A percentile compares a stretch with the other conserved stretches of the same genome.
These are phyloP conservation scores for Fusarium scirpi DNA, from an alignment of 2,329 filamentous ascomycete genomes.

Conservation along the genomic window DNA sequence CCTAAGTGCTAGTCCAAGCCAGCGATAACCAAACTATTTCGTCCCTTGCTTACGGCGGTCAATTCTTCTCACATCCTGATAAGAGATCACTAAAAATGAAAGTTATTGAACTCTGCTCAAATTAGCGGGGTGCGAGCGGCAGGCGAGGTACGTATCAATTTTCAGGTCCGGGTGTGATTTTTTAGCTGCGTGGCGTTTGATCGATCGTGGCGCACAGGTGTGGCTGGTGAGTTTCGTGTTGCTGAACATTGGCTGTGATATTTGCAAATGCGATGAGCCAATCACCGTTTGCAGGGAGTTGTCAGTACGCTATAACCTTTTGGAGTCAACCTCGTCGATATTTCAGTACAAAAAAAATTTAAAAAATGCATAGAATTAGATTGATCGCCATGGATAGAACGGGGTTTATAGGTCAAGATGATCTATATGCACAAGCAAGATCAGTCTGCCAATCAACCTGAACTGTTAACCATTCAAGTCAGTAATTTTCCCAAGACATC, in stretches of 20 bases:
- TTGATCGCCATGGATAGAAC: not conserved
- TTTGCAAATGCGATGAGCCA: not conserved
- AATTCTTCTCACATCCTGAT: not conserved
- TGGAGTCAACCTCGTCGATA: not conserved
- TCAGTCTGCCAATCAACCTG: not conserved
- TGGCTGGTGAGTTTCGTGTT: slow-evolving; percentile 7
- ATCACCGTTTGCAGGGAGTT: not conserved
- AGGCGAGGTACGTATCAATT: slow-evolving; percentile 15
- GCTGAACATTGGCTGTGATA: not conserved
- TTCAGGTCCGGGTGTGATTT: not conserved
- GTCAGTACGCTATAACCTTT: not conserved
- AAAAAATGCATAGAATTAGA: not conserved
- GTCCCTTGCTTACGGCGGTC: no score
- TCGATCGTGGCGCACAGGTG: not conserved
- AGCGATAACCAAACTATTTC: no score
- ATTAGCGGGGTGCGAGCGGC: slow-evolving; percentile 12
- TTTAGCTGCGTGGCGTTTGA: slow-evolving; percentile 8
- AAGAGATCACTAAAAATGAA: not conserved
- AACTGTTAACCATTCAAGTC: not conserved
- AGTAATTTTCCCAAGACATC: not conserved
- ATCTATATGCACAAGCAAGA: not conserved
- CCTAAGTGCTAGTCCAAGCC: no score
- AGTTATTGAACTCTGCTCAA: slow-evolving; percentile 41
- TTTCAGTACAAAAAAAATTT: not conserved
- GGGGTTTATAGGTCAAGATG: not conserved